Evolutionary conservation across 192 early-diverging fungal species (phyloP).

Genomic region (Coemansia sp.): DNA sequence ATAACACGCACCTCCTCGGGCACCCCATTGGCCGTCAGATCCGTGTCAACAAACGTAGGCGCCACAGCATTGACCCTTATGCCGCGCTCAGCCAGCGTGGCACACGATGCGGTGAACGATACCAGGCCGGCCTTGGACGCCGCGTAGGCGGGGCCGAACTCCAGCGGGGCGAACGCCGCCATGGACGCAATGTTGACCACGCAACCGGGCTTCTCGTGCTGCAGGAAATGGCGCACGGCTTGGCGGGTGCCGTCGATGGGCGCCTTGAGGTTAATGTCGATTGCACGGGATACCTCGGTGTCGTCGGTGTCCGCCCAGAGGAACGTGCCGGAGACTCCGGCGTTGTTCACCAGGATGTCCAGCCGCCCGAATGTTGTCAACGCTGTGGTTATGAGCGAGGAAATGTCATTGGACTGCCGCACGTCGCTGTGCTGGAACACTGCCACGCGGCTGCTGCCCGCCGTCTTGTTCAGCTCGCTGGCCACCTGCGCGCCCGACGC

Average conservation of each 20-base stretch:
- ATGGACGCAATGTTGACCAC: conserved; percentile 70
- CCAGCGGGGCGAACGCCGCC: conserved; percentile 51
- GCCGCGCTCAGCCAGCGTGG: conserved; percentile 23
- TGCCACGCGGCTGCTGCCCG: conserved; percentile 3
- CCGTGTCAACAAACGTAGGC: conserved; percentile 52
- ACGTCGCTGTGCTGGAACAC: conserved; percentile 53
- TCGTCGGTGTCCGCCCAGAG: conserved; percentile 40
- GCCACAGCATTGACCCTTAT: conserved; percentile 61
- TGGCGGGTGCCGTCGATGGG: conserved; percentile 71
- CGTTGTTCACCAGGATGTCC: conserved; percentile 59
- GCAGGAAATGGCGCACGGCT: conserved; percentile 55
- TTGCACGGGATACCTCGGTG: conserved; percentile 46
- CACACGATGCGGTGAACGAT: conserved; percentile 49
- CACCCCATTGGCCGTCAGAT: conserved; percentile 18
- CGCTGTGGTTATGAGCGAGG: conserved; percentile 29
- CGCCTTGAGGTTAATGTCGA: conserved; percentile 71
- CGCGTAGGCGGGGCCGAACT: conserved; percentile 61
- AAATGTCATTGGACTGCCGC: conserved; percentile 30
- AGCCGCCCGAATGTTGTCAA: conserved; percentile 54
- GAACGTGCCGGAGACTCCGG: conserved; percentile 47
- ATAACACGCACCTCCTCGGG: conserved; percentile 1
- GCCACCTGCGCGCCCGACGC: conserved; percentile 36
- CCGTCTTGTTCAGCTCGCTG: conserved; percentile 15
- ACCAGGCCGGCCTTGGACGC: conserved; percentile 69
- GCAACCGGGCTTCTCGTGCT: conserved; percentile 50